Conservation (phyloP, 2,329 filamentous ascomycete genomes). For the Exophiala spinifera region DNA sequence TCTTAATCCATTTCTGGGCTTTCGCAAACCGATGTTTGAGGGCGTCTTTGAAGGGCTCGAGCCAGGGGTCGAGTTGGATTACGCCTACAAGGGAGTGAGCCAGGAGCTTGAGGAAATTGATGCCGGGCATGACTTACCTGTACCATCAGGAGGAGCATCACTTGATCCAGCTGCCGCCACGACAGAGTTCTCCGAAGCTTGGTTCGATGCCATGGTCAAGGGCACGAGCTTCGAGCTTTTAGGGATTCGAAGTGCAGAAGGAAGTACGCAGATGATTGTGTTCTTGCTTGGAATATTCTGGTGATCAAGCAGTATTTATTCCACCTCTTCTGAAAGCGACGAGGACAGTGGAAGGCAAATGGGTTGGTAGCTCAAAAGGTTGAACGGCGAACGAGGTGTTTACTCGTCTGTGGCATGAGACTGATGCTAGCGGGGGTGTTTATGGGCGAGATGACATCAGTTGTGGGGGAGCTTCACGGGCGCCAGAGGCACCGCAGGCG, state of each 20-base stretch:
- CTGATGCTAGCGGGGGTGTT: background rate
- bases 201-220: constrained; percentile 28
- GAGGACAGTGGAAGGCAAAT: background rate
- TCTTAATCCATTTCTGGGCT: constrained; percentile 82
- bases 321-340: background rate
- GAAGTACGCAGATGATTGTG: background rate
- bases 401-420: background rate
- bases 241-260: no score
- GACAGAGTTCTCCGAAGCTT: constrained; percentile 33
- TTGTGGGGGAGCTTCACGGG: background rate
- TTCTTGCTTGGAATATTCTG: background rate
- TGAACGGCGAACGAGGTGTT: background rate
- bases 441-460: background rate
- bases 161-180: constrained; percentile 26
- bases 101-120: constrained; percentile 7
- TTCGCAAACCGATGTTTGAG: constrained; percentile 74
- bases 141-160: constrained; percentile 32
- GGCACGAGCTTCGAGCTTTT: background rate
- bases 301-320: background rate
- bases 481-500: background rate
- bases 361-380: background rate
- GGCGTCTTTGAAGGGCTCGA: constrained; percentile 76
- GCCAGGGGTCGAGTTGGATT: constrained; percentile 80
- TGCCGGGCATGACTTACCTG: constrained; percentile 16
- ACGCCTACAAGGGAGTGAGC: constrained; percentile 60